Percentiles rank a stretch among this genome's conserved stretches.
Evolutionary conservation across 768 basidiomycete genomes (phyloP).

Genomic region (Amanita pallidorosea): DNA sequence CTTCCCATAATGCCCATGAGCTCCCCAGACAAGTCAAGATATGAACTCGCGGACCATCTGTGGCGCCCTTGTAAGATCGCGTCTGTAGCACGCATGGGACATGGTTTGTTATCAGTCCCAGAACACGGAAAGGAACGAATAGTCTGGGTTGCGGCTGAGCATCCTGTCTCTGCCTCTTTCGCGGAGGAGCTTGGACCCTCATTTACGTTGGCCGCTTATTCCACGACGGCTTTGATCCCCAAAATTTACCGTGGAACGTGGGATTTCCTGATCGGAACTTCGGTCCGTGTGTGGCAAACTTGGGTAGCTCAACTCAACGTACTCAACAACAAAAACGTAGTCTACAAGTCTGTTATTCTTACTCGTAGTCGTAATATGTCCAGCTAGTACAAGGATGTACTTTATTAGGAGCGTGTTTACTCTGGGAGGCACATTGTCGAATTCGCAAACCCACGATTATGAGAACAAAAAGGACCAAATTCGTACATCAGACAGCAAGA

Average conservation of each 20-base stretch:
- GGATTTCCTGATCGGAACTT: neutral
- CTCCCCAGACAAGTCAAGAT: conserved; percentile 80
- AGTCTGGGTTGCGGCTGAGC: conserved; percentile 29
- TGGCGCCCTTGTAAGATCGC: conserved; percentile 73
- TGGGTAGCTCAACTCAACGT: neutral
- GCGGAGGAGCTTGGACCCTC: conserved; percentile 25
- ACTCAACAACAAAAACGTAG: neutral
- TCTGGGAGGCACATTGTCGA: neutral
- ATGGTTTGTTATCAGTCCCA: conserved; percentile 90
- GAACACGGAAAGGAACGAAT: conserved; percentile 90
- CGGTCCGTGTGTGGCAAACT: neutral
- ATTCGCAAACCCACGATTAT: neutral
- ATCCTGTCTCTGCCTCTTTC: conserved; percentile 38
- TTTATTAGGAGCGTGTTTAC: no score
- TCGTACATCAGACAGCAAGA: neutral
- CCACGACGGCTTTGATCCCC: neutral
- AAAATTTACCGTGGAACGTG: neutral
- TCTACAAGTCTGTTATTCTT: no score
- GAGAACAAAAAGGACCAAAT: neutral
- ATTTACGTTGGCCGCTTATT: neutral
- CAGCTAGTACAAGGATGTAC: no score
- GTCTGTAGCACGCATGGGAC: conserved; percentile 85
- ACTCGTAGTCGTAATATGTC: no score
- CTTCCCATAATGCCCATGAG: conserved; percentile 96
- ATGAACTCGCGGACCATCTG: conserved; percentile 74